Percentiles rank a stretch among this genome's conserved stretches.
Conservation (phyloP, 139 green algal genomes). For the Coccomyxa sp. region DNA sequence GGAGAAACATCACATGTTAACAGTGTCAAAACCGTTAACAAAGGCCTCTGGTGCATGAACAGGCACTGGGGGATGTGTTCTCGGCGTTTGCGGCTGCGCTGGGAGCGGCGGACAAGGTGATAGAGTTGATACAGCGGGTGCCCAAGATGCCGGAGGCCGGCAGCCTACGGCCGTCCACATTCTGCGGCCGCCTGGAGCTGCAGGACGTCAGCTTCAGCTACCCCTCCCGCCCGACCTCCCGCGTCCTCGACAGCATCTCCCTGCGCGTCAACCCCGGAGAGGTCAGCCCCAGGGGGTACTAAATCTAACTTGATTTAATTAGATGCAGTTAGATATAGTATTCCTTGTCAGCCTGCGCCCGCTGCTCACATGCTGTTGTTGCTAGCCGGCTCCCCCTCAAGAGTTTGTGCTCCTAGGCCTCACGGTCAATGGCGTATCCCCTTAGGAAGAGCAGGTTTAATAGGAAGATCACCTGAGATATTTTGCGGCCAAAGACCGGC, state of each 20-base stretch:
- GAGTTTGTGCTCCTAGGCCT: too few relatives aligned
- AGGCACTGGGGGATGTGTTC: constrained; percentile 76
- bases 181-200: constrained; percentile 58
- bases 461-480: too few relatives aligned
- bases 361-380: too few relatives aligned
- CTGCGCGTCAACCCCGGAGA: constrained; percentile 55
- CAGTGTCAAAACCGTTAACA: neutral
- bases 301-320: neutral
- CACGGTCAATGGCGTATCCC: too few relatives aligned
- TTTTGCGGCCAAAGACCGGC: too few relatives aligned
- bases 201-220: constrained; percentile 76
- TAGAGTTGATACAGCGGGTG: constrained; percentile 54
- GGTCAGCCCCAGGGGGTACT: neutral
- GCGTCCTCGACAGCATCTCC: constrained; percentile 57
- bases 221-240: constrained; percentile 53
- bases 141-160: constrained; percentile 31
- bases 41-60: neutral
- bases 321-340: too few relatives aligned
- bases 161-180: constrained; percentile 22
- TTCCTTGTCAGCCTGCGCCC: too few relatives aligned
- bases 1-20: too few relatives aligned
- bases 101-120: constrained; percentile 80
- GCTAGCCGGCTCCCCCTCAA: too few relatives aligned
- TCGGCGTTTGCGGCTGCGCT: constrained; percentile 64
- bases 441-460: too few relatives aligned